phyloP scores from a whole-genome alignment of 345 rosid genomes.

The Populus deltoides region DNA sequence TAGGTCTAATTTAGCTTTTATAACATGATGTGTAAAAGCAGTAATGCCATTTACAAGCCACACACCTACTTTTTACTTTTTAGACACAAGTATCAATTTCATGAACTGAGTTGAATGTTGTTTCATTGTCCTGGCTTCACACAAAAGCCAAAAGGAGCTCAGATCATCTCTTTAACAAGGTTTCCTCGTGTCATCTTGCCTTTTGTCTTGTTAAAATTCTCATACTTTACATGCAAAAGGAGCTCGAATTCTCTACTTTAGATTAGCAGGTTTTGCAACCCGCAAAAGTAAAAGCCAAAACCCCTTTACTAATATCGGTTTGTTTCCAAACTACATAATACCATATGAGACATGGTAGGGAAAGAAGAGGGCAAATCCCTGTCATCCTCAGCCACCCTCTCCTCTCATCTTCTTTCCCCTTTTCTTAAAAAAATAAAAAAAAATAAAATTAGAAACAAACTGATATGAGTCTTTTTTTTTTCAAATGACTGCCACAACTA shows the following conservation, averaged over 20 bases:
- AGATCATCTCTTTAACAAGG: not conserved
- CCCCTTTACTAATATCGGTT: too few species aligned
- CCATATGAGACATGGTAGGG: too few species aligned
- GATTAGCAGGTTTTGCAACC: not conserved
- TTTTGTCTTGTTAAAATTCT: not conserved
- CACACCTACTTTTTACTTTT: not conserved
- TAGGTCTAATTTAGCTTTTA: not conserved
- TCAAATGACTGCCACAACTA: not conserved
- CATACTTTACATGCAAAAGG: not conserved
- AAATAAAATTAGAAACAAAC: too few species aligned
- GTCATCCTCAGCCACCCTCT: not conserved
- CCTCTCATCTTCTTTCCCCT: not conserved
- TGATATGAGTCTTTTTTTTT: not conserved
- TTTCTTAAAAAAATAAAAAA: not conserved
- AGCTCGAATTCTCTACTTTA: not conserved
- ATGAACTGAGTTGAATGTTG: not conserved
- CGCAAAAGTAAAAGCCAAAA: not conserved
- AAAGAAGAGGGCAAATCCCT: too few species aligned
- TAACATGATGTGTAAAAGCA: not conserved
- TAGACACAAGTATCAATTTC: not conserved
- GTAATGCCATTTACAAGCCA: not conserved
- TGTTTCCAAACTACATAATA: too few species aligned
- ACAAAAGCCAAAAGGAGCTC: not conserved
- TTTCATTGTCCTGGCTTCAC: not conserved
- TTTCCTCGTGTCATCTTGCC: not conserved